These are phyloP conservation scores for Annulohypoxylon truncatum DNA, from an alignment of 2,329 filamentous ascomycete genomes.

Conservation along the genomic window DNA sequence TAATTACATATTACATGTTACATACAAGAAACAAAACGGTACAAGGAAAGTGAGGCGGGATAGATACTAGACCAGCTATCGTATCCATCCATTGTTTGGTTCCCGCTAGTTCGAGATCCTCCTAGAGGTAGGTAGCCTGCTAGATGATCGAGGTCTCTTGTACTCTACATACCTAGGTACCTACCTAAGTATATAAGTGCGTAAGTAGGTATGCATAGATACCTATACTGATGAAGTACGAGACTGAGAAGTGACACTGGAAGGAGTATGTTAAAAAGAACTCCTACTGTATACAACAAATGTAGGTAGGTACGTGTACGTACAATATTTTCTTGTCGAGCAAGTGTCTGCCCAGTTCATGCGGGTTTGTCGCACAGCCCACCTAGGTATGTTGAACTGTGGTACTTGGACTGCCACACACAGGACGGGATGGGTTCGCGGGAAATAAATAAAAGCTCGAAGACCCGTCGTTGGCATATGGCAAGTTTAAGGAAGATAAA, in stretches of 20 bases:
- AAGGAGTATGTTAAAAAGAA: not conserved
- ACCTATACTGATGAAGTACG: not conserved
- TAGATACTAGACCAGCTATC: not conserved
- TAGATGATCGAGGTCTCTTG: not conserved
- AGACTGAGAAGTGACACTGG: not conserved
- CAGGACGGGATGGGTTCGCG: not conserved
- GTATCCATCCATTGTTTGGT: not conserved
- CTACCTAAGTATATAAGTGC: not conserved
- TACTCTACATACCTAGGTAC: not conserved
- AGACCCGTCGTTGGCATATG: not conserved
- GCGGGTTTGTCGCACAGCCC: not conserved
- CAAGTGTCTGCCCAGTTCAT: not conserved
- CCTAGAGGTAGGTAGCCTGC: not conserved
- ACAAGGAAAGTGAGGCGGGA: slow-evolving; percentile 34
- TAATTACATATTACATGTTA: not conserved
- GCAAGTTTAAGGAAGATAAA: not conserved
- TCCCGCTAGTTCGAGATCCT: not conserved
- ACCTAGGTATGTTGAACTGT: not conserved
- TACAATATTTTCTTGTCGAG: not conserved
- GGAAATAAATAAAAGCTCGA: not conserved
- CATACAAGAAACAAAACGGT: not conserved
- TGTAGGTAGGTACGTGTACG: not conserved
- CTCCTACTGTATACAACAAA: not conserved
- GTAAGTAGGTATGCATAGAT: not conserved
- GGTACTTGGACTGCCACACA: not conserved